Conservation (phyloP, 2,329 filamentous ascomycete genomes). For the Fusarium fujikuroi region DNA sequence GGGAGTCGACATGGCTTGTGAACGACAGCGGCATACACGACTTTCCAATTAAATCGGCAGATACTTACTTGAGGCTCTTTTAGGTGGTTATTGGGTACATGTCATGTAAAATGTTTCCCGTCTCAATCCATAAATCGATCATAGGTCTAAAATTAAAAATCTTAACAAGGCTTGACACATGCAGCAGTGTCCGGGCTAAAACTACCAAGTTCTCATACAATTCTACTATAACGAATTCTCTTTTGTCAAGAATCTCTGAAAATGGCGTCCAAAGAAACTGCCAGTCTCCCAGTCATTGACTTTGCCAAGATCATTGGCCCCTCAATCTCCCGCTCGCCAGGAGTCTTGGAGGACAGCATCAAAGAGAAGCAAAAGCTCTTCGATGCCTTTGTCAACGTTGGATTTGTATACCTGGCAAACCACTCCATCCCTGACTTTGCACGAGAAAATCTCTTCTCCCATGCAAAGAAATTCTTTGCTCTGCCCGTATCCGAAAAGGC, state of each 20-base stretch:
- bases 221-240: fast-evolving
- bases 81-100: too few species aligned
- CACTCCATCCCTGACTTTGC: not conserved
- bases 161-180: fast-evolving
- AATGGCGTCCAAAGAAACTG: not conserved
- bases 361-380: not conserved
- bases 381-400: not conserved
- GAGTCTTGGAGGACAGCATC: not conserved
- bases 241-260: not conserved
- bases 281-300: not conserved
- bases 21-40: not conserved
- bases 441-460: not conserved
- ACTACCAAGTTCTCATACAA: not conserved
- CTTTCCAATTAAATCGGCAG: not conserved
- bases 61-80: not conserved
- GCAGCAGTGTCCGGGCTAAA: fast-evolving
- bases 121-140: not conserved
- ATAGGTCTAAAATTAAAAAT: not conserved
- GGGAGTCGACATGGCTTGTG: not conserved
- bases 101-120: not conserved
- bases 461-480: not conserved
- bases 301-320: not conserved
- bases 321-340: not conserved
- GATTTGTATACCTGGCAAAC: not conserved
- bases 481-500: not conserved